Evolutionary conservation across 805 yeast species (phyloP), one percentile per base, ranked within the genome.

Genomic region (Pichia gijzeniarum): DNA sequence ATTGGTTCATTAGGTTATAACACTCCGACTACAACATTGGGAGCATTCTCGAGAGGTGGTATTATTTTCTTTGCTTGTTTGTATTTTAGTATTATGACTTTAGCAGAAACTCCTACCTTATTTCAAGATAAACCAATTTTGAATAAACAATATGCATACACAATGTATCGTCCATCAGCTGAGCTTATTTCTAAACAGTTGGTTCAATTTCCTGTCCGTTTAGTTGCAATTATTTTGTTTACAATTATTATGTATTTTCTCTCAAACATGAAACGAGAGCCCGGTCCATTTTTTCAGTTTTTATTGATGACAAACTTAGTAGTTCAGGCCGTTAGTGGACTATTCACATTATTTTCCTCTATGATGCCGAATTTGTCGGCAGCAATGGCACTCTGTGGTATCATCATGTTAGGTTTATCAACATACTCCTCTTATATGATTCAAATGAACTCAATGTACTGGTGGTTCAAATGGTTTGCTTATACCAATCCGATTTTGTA

Each of bases 381-480:
- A 35, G 88, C 88, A 2, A 79, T 76, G 67, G 71, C 81, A 17
- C 56, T 80, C 21, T 76, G 81, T 9, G 83, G 86, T 63, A 50
- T 80, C 14, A 51, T 71, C 19, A 62, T 81, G 57, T 59, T 82
- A 50, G 67, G 70, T 4, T 56, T 77, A 48, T 66, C 74, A 20
- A 64, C 79, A 51, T 83, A 82, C 61, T 73, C 86, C n/a, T 85
- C 87, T 22, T 79, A 69, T 60, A 73, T 79, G 66, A 72, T 81
- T 51, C 86, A 84, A 42, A 62, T 73, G 32, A 72, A 73, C 3
- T 67, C 71, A 34, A 73, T 74, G 78, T 75, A 76, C 56, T 80
- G 79, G 53, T 79, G 85, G 85, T 74, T 76, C 47, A 73, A 77
- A 59, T 75, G 80, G 80, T 66, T 70, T 53, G 69, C 74, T 41